Base-by-base conservation (phyloP, 176 grass and related monocot species). In the Paspalum vaginatum region DNA sequence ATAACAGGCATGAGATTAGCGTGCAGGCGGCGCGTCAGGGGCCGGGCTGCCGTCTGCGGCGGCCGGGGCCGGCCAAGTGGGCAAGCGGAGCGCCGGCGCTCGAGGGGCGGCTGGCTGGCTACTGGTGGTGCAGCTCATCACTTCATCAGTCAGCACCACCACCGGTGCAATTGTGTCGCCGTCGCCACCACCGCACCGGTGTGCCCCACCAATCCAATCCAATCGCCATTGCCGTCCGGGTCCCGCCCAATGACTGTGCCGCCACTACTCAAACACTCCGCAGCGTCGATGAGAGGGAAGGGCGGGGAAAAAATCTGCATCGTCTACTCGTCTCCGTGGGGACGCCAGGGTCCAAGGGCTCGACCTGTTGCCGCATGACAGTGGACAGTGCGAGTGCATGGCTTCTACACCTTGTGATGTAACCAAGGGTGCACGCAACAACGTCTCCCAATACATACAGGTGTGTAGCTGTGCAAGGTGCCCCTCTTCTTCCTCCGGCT, bases 361-460 rank as follows among this genome's bases (percentile, higher is more conserved):
- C 1, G 26, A 12, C 40, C 64, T 21, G 63, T 6, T 10, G 63
- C 3, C 15, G 18, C 9, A 11, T 13, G 21, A 5, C 55, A 11
- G 55, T 24, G 21, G 58, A 26, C 58, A 61, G 24, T 27, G 58
- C 58, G 21, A 26, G 24, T 18, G 22, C 55, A 59, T 12, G 21
- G 43, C 76, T 81, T 83, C 76, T 50, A 75, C 68, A 41, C 57
- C 81, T 84, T 79, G 81, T 75, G 69, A 56, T 68, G 70, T 64
- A 81, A 2, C 87, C 76, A 57, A 63, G 64, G 82, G 48, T 77
- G 78, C 72, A 85, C 83, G 87, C 83, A 72, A 77, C 83, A 66
- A 85, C 81, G 72, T 25, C n/a, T n/a, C 53, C 20, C 27, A 26
- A 13, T 52, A 40, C 49, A 53, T 39, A 38, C 26, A 38, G 57